Conservation (phyloP, 2,329 filamentous ascomycete genomes). For the Botrytis paeoniae region DNA sequence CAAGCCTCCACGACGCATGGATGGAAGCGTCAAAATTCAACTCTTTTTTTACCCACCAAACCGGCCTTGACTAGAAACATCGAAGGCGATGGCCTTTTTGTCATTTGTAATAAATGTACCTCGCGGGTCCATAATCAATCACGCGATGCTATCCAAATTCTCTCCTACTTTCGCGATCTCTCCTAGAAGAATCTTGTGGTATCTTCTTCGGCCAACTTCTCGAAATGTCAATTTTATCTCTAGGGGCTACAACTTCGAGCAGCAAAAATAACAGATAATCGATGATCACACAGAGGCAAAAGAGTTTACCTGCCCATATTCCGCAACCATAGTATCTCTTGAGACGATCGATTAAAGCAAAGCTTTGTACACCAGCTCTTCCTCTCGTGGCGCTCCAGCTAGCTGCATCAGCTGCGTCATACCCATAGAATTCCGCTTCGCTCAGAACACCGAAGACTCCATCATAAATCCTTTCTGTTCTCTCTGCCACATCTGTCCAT, state of each 20-base stretch:
- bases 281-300: conserved; percentile 89
- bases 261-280: conserved; percentile 90
- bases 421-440: conserved; percentile 85
- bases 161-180: conserved; percentile 7
- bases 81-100: neutral
- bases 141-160: neutral
- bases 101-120: neutral
- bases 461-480: conserved; percentile 93
- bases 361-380: conserved; percentile 71
- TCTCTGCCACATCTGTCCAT: conserved; percentile 91
- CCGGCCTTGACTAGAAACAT: too few species aligned
- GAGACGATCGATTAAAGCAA: conserved; percentile 87
- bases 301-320: conserved; percentile 97
- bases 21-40: neutral
- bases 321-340: conserved; percentile 98
- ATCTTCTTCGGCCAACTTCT: conserved; percentile 85
- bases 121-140: neutral
- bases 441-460: conserved; percentile 84
- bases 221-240: conserved; percentile 82
- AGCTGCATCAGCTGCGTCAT: conserved; percentile 60
- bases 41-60: neutral
- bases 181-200: conserved; percentile 11
- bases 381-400: conserved; percentile 69
- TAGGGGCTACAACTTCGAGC: conserved; percentile 81
- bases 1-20: neutral